phyloP scores from a whole-genome alignment of 768 basidiomycete species.

The Tulasnella sp. region DNA sequence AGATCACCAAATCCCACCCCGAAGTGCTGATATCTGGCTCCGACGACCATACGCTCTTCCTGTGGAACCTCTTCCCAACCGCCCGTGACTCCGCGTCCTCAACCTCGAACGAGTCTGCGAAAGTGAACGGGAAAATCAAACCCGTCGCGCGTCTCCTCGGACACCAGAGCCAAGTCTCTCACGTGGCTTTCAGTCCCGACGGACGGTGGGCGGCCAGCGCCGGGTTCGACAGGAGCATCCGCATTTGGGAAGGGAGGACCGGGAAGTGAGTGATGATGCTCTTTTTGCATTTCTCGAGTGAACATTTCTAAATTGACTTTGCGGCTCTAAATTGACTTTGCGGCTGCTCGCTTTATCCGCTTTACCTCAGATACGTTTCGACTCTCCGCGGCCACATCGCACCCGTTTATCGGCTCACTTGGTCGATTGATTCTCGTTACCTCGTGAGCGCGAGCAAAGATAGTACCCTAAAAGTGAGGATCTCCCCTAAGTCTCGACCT shows the following conservation, averaged over 20 bases:
- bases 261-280: constrained; percentile 34
- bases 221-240: constrained; percentile 81
- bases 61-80: constrained; percentile 75
- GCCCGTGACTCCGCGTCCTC: constrained; percentile 6
- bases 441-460: constrained; percentile 94
- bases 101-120: constrained; percentile 24
- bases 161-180: constrained; percentile 88
- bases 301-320: no score
- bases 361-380: constrained; percentile 59
- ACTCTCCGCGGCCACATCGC: constrained; percentile 87
- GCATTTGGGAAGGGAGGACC: constrained; percentile 72
- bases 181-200: constrained; percentile 91
- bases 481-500: background rate
- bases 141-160: constrained; percentile 75
- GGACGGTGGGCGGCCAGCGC: constrained; percentile 86
- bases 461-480: constrained; percentile 81
- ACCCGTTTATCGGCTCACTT: constrained; percentile 86
- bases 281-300: background rate
- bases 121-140: constrained; percentile 41
- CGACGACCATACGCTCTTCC: constrained; percentile 95
- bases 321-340: background rate
- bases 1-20: constrained; percentile 46
- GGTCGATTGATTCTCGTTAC: constrained; percentile 89
- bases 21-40: constrained; percentile 91
- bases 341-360: background rate